Percentiles rank a stretch among this genome's conserved stretches.
Conservation (phyloP, 768 basidiomycete species). For the Paxillus rubicundulus region DNA sequence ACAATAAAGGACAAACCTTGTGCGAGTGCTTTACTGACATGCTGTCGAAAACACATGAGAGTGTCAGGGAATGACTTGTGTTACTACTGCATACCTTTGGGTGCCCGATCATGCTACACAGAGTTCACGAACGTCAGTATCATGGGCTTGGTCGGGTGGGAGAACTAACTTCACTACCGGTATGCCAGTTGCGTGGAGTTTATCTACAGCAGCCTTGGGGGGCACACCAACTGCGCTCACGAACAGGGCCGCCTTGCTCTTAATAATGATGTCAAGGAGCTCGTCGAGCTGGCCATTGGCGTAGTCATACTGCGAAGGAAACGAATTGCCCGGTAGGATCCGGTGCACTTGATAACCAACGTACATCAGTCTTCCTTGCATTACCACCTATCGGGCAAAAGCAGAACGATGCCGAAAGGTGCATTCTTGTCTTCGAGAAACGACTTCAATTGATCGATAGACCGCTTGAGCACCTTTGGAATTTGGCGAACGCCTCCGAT, state of each 20-base stretch:
- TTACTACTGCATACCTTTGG: constrained; percentile 54
- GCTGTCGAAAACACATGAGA: constrained; percentile 37
- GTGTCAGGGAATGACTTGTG: neutral
- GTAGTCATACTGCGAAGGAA: constrained; percentile 55
- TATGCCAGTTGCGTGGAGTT: constrained; percentile 74
- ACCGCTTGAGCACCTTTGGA: constrained; percentile 64
- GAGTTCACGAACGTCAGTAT: constrained; percentile 1
- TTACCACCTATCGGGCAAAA: constrained; percentile 76
- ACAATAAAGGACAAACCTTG: constrained; percentile 43
- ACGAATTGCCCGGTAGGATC: neutral
- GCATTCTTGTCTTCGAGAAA: constrained; percentile 72
- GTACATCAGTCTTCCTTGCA: constrained; percentile 79
- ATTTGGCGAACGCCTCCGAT: constrained; percentile 80
- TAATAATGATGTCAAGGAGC: constrained; percentile 76
- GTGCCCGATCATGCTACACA: constrained; percentile 77
- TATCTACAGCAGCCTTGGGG: constrained; percentile 78
- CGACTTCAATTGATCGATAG: constrained; percentile 71
- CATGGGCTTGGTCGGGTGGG: neutral
- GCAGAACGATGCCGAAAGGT: constrained; percentile 79
- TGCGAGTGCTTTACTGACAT: constrained; percentile 71
- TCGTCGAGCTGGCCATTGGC: constrained; percentile 75
- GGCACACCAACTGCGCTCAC: constrained; percentile 86
- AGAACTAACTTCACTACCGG: constrained; percentile 77
- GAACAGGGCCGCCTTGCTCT: constrained; percentile 69
- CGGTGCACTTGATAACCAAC: constrained; percentile 4